These are phyloP conservation scores for Bolboschoenus planiculmis DNA, from an alignment of 176 grass and related monocot species.

Conservation along the genomic window DNA sequence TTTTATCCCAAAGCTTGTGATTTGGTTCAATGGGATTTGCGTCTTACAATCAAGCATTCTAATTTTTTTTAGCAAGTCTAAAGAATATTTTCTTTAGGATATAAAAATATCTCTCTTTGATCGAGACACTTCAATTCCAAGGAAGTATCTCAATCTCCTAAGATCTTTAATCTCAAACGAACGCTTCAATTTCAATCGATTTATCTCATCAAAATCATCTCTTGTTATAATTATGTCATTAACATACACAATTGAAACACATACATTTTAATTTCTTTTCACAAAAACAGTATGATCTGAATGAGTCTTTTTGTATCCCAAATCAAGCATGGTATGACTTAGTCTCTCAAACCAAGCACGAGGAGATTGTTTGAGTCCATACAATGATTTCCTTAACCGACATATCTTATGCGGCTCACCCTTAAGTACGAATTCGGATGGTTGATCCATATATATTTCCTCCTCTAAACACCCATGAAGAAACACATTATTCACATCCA, in stretches of 20 bases:
- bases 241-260: background rate
- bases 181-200: background rate
- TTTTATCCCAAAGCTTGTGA: background rate
- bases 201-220: background rate
- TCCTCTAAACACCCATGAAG: background rate
- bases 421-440: background rate
- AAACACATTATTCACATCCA: constrained; percentile 25
- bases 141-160: background rate
- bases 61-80: constrained; percentile 1
- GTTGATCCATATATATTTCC: constrained; percentile 18
- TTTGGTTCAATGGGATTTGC: background rate
- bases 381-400: background rate
- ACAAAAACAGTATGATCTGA: background rate
- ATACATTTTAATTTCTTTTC: background rate
- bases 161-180: background rate
- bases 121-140: background rate
- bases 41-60: background rate
- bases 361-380: constrained; percentile 11
- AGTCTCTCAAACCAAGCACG: background rate
- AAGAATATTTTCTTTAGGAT: constrained; percentile 6
- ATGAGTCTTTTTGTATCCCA: background rate
- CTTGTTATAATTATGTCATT: background rate
- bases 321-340: background rate
- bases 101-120: background rate
- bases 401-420: background rate